Evolutionary conservation across 2,329 filamentous ascomycete genomes (phyloP).

Genomic region (Proliferodiscus dingleyae): DNA sequence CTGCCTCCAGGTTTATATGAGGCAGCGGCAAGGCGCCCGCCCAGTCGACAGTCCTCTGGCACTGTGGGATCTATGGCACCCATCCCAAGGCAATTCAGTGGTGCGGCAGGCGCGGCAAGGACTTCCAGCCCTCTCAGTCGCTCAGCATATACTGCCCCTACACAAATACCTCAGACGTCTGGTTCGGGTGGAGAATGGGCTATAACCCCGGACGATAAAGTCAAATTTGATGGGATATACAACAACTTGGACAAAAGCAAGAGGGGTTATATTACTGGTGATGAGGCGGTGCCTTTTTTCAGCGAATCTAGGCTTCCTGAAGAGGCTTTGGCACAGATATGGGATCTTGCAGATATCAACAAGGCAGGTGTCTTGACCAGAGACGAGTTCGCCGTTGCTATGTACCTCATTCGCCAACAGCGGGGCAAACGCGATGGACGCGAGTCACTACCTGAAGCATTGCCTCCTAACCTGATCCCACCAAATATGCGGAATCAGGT

Average conservation of each 20-base stretch:
- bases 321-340: slow-evolving; percentile 86
- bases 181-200: slow-evolving; percentile 66
- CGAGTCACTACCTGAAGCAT: slow-evolving; percentile 62
- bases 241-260: slow-evolving; percentile 74
- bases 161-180: slow-evolving; percentile 27
- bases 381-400: slow-evolving; percentile 94
- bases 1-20: slow-evolving; percentile 86
- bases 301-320: slow-evolving; percentile 87
- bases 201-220: slow-evolving; percentile 77
- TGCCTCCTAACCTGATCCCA: slow-evolving; percentile 79
- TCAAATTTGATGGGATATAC: slow-evolving; percentile 83
- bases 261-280: slow-evolving; percentile 81
- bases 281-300: slow-evolving; percentile 91
- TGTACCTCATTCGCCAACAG: slow-evolving; percentile 94
- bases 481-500: slow-evolving; percentile 71
- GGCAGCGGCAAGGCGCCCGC: slow-evolving; percentile 69
- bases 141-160: slow-evolving; percentile 40
- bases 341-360: slow-evolving; percentile 93
- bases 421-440: slow-evolving; percentile 62
- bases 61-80: slow-evolving; percentile 48
- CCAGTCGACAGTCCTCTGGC: slow-evolving; percentile 36
- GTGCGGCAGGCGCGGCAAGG: slow-evolving; percentile 50
- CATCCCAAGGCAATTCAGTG: slow-evolving; percentile 80
- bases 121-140: slow-evolving; percentile 54
- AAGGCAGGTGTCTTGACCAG: slow-evolving; percentile 78